A percentile compares a stretch with the other conserved stretches of the same genome.
Evolutionary conservation across 257 asterid species (phyloP).

Genomic region (Petunia secreta): DNA sequence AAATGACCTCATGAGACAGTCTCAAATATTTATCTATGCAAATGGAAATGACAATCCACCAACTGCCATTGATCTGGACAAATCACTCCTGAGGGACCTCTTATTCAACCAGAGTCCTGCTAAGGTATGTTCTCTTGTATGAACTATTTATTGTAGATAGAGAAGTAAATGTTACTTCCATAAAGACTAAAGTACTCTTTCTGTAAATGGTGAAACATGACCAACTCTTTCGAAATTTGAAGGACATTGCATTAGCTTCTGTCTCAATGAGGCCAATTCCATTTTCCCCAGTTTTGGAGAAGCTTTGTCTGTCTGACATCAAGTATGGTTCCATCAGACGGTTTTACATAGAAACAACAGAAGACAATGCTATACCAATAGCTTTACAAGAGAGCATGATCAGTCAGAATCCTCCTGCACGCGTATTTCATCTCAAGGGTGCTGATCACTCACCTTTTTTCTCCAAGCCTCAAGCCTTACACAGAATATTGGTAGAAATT

Average conservation of each 20-base stretch:
- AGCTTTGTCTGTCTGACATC: slow-evolving; percentile 18
- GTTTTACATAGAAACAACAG: slow-evolving; percentile 30
- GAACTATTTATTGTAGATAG: background rate
- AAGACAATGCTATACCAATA: slow-evolving; percentile 29
- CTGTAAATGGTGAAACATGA: background rate
- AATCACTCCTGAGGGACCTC: slow-evolving; percentile 71
- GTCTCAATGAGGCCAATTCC: slow-evolving; percentile 31
- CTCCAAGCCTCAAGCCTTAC: slow-evolving; percentile 29
- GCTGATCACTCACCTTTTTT: slow-evolving; percentile 29
- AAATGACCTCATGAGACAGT: slow-evolving; percentile 74
- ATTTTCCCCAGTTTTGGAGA: slow-evolving; percentile 31
- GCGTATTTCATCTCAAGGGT: slow-evolving; percentile 26
- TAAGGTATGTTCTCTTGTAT: slow-evolving; percentile 57
- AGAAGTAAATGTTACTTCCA: background rate
- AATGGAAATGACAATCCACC: slow-evolving; percentile 78
- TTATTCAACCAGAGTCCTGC: slow-evolving; percentile 89
- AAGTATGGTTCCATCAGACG: slow-evolving; percentile 23
- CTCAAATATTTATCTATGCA: slow-evolving; percentile 78
- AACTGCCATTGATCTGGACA: slow-evolving; percentile 86
- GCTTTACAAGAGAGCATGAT: slow-evolving; percentile 22
- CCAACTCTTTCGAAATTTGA: background rate
- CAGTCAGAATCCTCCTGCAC: slow-evolving; percentile 20
- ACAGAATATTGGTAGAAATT: slow-evolving; percentile 25
- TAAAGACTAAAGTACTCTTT: background rate
- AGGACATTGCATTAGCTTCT: slow-evolving; percentile 23